Base-by-base conservation (phyloP, 805 yeast species). In the Helenozyma rhizophorensis region DNA sequence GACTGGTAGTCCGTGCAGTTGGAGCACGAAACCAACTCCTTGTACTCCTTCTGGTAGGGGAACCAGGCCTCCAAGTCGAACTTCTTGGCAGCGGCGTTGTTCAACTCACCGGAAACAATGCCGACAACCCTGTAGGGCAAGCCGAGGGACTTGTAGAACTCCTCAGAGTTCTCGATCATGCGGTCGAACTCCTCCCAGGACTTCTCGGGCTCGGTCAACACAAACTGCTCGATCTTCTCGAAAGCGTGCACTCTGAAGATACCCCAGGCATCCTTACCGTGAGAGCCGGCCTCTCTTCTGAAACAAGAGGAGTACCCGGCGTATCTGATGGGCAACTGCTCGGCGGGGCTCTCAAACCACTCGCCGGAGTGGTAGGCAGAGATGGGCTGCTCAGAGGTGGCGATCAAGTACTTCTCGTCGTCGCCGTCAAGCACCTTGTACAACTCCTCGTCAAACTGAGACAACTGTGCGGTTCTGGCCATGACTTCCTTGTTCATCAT, bases 241-340 rank as follows among this genome's bases (percentile, higher is more conserved):
- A 93, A 93, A 42, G 95, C 95, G 60, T 93, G 98, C 39, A 93
- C 97, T 70, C 98, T 83, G 80, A 93, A 93, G 47, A 93, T 88
- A 68, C 98, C 98, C 98, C 98, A 93, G 30, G 98, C 98, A 57
- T 93, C 98, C 64, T 90, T 90, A 63, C 98, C 98, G 56, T 90
- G 97, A 47, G 96, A 82, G 49, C 98, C 98, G 38, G 98, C 98
- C 72, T 93, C 98, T 71, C 98, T 85, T 68, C 98, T 82, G 81
- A 93, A 93, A 79, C 98, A 93, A 28, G 97, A 84, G 23, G 97
- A 88, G 73, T 83, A 93, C 54, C 98, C 98, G 30, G 96, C 98
- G 56, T 93, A 93, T 67, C 94, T 84, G 45, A 87, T 76, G 41
- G 98, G 98, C 50, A 93, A 76, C 71, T 93, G 98, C 67, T 89